phyloP scores from a whole-genome alignment of 176 grass and related monocot species.

The Tuctoria greenei region DNA sequence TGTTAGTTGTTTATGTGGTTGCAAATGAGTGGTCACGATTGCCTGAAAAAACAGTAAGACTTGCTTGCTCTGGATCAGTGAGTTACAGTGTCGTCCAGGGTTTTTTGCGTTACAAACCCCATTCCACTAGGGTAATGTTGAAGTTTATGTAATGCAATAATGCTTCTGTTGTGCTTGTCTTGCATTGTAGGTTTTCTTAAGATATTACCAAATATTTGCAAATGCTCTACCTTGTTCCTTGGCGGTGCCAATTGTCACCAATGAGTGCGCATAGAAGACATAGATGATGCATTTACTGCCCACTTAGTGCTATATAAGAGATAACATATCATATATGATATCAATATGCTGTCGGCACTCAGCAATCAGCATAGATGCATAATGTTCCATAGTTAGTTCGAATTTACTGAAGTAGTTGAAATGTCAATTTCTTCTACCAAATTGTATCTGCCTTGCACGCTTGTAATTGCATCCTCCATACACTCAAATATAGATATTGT shows the following conservation, averaged over 20 bases:
- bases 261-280: not conserved
- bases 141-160: not conserved
- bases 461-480: slow-evolving; percentile 2
- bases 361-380: not conserved
- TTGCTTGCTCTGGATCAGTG: not conserved
- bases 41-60: not conserved
- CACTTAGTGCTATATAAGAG: too few relatives aligned
- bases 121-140: not conserved
- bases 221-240: not conserved
- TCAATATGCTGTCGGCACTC: not conserved
- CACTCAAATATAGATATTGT: not conserved
- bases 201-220: not conserved
- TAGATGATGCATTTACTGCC: not conserved
- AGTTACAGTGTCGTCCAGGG: not conserved
- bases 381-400: not conserved
- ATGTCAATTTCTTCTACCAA: not conserved
- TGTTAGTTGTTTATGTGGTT: not conserved
- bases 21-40: not conserved
- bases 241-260: not conserved
- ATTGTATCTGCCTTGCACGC: not conserved
- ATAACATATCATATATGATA: too few relatives aligned
- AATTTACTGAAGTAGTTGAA: slow-evolving; percentile 3
- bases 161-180: not conserved
- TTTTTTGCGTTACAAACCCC: not conserved
- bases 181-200: not conserved